Conservation (phyloP, 2,329 filamentous ascomycete species). For the Achaetomium macrosporum region DNA sequence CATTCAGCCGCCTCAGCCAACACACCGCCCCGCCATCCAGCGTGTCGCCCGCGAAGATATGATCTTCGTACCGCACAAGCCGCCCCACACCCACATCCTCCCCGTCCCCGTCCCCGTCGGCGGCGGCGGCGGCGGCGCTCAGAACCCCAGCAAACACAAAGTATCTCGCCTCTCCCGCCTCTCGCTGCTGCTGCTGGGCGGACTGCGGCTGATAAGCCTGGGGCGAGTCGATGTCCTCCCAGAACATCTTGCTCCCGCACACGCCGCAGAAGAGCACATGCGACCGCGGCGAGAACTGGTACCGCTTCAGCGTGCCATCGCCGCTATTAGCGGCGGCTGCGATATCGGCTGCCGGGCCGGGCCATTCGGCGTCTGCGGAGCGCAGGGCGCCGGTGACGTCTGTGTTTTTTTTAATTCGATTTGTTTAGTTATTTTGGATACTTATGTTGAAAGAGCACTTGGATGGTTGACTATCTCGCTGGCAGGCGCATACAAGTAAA, state of each 20-base stretch:
- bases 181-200: background rate
- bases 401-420: too few species aligned
- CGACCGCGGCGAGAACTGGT: conserved; percentile 32
- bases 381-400: conserved; percentile 38
- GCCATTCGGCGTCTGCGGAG: conserved; percentile 34
- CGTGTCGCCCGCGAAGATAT: conserved; percentile 46
- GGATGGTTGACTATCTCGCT: too few species aligned
- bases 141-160: conserved; percentile 34
- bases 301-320: conserved; percentile 29
- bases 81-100: background rate
- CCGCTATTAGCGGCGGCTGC: conserved; percentile 3
- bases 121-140: background rate
- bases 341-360: conserved; percentile 29
- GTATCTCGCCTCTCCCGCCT: conserved; percentile 21
- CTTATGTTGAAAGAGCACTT: too few species aligned
- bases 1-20: conserved; percentile 38
- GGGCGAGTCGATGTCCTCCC: conserved; percentile 18
- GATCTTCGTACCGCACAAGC: conserved; percentile 31
- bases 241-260: conserved; percentile 43
- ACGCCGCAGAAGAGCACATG: conserved; percentile 37
- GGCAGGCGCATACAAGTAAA: too few species aligned
- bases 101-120: conserved; percentile 12
- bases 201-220: background rate
- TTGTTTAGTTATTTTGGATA: too few species aligned
- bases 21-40: conserved; percentile 45